phyloP scores from a whole-genome alignment of 208 protist species.

The Trypanosoma rangeli region DNA sequence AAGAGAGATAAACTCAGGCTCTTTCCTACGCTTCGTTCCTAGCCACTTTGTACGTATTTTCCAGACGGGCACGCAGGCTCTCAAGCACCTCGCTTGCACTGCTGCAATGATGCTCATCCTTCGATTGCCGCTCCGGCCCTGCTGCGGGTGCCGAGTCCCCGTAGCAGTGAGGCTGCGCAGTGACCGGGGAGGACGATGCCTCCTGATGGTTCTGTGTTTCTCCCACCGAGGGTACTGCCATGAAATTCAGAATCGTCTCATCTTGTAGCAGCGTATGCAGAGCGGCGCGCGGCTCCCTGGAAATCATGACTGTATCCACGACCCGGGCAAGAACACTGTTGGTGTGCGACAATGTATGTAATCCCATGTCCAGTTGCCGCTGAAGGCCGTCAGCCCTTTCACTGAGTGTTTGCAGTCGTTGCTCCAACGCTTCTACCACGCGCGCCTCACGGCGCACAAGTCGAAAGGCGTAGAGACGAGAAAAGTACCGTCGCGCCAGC shows the following conservation, averaged over 20 bases:
- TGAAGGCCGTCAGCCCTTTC: conserved; percentile 21
- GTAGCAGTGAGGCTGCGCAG: not conserved
- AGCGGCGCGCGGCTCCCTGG: conserved; percentile 21
- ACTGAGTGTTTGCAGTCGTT: conserved; percentile 6
- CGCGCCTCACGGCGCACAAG: conserved; percentile 12
- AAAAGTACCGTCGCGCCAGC: conserved; percentile 32
- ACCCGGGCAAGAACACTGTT: conserved; percentile 32
- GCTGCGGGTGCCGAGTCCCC: not conserved
- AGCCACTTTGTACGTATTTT: conserved; percentile 18
- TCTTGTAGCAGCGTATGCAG: conserved; percentile 4
- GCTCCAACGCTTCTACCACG: conserved; percentile 6
- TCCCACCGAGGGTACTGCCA: not conserved
- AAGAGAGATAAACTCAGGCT: not conserved
- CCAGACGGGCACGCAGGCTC: conserved; percentile 16
- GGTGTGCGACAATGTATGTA: conserved; percentile 33
- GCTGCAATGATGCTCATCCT: not conserved
- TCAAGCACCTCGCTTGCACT: conserved; percentile 18
- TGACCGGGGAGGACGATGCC: not conserved
- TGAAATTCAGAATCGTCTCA: not conserved
- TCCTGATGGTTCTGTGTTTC: not conserved
- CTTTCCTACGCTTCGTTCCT: not conserved
- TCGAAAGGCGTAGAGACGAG: conserved; percentile 16
- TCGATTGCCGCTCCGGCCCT: not conserved
- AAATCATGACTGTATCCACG: conserved; percentile 25
- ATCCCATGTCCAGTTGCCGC: conserved; percentile 25